A percentile compares a stretch with the other conserved stretches of the same genome.
Evolutionary conservation across 805 yeast species (phyloP).

Genomic region (Maudiozyma saulgeensis): DNA sequence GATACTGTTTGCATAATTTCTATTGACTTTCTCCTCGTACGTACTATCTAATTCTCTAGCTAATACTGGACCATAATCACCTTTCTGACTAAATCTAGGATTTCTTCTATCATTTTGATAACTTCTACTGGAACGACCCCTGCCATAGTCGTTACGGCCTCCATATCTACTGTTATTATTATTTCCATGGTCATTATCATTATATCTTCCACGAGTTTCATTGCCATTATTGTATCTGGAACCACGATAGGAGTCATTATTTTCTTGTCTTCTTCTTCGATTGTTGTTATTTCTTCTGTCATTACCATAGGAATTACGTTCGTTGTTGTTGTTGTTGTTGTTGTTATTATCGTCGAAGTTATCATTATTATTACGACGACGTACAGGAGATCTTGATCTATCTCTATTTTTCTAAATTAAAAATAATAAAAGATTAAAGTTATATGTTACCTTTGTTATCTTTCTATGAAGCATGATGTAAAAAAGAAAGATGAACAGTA

Average conservation of each 20-base stretch:
- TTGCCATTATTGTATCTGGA: slow-evolving; percentile 6
- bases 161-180: slow-evolving; percentile 6
- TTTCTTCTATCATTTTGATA: slow-evolving; percentile 12
- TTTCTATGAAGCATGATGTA: too few relatives aligned
- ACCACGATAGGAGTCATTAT: background rate
- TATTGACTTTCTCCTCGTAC: slow-evolving; percentile 33
- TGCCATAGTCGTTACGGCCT: slow-evolving; percentile 4
- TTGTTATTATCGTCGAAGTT: slow-evolving; percentile 19
- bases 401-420: slow-evolving; percentile 7
- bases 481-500: background rate
- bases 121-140: slow-evolving; percentile 10
- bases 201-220: background rate
- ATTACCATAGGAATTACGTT: slow-evolving; percentile 6
- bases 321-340: background rate
- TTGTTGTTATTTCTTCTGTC: slow-evolving; percentile 1
- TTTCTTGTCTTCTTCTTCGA: background rate
- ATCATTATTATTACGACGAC: slow-evolving; percentile 6
- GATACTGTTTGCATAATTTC: slow-evolving; percentile 60
- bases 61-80: slow-evolving; percentile 20
- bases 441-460: background rate
- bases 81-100: slow-evolving; percentile 9
- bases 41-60: slow-evolving; percentile 20
- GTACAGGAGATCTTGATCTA: slow-evolving; percentile 20
- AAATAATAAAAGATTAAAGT: background rate
- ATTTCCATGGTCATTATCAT: background rate